A percentile compares a stretch with the other conserved stretches of the same genome.
phyloP scores from a whole-genome alignment of 2,329 filamentous ascomycete species.

The Thielaviopsis punctulata region DNA sequence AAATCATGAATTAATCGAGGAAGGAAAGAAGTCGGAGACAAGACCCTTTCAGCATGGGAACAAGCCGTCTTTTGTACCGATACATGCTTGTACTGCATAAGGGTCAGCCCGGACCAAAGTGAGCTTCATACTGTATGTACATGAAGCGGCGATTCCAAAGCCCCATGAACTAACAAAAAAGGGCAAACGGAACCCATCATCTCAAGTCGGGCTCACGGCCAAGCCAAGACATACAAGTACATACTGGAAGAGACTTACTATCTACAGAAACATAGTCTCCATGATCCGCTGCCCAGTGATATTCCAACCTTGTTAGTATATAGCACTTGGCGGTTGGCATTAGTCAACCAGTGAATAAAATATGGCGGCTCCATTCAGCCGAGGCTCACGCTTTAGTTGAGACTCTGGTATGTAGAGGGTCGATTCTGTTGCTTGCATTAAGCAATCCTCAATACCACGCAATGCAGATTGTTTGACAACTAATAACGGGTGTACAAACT shows the following conservation, averaged over 20 bases:
- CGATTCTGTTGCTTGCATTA: too few relatives aligned
- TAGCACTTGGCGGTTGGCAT: neutral
- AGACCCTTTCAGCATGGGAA: too few relatives aligned
- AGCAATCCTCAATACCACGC: too few relatives aligned
- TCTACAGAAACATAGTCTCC: neutral
- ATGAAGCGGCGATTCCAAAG: neutral
- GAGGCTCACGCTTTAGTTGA: neutral
- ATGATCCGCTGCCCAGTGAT: too few relatives aligned
- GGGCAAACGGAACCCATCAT: neutral
- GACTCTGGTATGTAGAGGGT: neutral
- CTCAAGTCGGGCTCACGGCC: neutral
- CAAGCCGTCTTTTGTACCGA: too few relatives aligned
- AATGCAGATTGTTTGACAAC: too few relatives aligned
- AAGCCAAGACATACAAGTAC: neutral
- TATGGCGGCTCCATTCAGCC: neutral
- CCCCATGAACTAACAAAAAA: neutral
- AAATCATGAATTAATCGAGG: too few relatives aligned
- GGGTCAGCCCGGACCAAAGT: too few relatives aligned
- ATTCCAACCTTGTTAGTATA: neutral
- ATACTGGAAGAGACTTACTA: neutral
- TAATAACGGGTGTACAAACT: too few relatives aligned
- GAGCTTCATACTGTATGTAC: neutral
- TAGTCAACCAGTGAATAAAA: neutral
- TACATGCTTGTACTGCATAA: too few relatives aligned
- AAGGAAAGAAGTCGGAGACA: too few relatives aligned